Conservation (phyloP, 2,329 filamentous ascomycete genomes). For the Aureobasidium sp. region DNA sequence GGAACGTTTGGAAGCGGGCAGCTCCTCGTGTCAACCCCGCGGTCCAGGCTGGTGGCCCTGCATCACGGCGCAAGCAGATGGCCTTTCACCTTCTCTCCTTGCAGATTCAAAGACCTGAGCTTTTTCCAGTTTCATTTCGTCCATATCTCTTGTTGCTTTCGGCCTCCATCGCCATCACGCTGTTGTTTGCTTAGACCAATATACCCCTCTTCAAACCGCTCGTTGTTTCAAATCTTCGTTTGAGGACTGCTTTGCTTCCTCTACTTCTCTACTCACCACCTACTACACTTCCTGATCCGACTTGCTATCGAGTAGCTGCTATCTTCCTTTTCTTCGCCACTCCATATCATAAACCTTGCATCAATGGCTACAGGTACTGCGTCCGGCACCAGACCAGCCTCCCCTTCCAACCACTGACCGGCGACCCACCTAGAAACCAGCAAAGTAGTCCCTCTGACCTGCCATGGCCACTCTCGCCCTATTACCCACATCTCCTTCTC, state of each 20-base stretch:
- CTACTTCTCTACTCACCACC: not conserved
- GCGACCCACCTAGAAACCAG: constrained; percentile 28
- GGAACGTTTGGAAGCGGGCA: not conserved
- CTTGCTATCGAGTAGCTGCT: not conserved
- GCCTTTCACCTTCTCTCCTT: not conserved
- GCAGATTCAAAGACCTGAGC: not conserved
- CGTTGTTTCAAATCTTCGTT: constrained; percentile 8
- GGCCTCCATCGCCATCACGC: not conserved
- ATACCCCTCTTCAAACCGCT: constrained; percentile 7
- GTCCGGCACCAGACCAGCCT: not conserved
- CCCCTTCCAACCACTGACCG: not conserved
- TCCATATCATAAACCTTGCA: not conserved
- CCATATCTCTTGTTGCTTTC: not conserved
- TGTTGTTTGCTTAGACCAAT: not conserved
- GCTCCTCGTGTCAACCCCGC: constrained; percentile 1
- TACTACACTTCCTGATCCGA: not conserved
- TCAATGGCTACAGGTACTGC: constrained; percentile 13
- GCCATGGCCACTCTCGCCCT: constrained; percentile 87
- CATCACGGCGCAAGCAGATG: not conserved
- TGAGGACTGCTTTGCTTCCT: not conserved
- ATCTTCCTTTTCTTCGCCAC: not conserved
- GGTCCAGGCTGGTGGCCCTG: not conserved
- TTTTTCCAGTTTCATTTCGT: constrained; percentile 2
- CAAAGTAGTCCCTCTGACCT: constrained; percentile 78
- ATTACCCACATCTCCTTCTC: constrained; percentile 91